Evolutionary conservation across 257 asterid species (phyloP).

Genomic region (Solanum habrochaites): DNA sequence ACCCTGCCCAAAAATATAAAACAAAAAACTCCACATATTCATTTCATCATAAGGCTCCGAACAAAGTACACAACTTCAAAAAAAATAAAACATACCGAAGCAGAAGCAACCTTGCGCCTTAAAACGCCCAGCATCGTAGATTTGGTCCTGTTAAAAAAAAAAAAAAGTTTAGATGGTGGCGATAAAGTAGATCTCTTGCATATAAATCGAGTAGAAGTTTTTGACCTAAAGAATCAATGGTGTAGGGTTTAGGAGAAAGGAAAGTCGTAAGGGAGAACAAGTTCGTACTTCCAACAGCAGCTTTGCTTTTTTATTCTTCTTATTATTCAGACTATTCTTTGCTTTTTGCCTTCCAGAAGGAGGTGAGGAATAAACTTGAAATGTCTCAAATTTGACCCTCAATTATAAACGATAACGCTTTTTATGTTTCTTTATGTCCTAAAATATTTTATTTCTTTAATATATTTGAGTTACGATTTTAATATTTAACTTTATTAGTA

Average conservation of each 20-base stretch:
- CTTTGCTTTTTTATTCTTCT: not conserved
- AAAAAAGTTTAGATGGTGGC: not conserved
- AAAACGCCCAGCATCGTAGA: slow-evolving; percentile 71
- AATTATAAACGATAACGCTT: no score
- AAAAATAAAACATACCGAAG: slow-evolving; percentile 20
- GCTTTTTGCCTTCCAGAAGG: not conserved
- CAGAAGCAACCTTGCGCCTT: slow-evolving; percentile 75
- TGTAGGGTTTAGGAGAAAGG: not conserved
- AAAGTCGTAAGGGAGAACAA: not conserved
- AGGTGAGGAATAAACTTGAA: not conserved
- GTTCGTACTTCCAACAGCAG: not conserved
- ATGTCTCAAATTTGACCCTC: not conserved
- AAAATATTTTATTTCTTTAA: no score
- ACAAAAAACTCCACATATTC: not conserved
- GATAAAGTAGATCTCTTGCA: not conserved
- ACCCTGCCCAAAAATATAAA: slow-evolving; percentile 19
- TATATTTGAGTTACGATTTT: no score
- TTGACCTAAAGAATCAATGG: not conserved
- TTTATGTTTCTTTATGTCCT: no score
- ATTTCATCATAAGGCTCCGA: not conserved
- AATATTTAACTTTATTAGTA: no score
- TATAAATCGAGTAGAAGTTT: not conserved
- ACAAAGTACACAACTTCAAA: not conserved
- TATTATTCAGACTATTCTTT: not conserved
- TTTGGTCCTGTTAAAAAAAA: slow-evolving; percentile 18